Evolutionary conservation across 2,329 filamentous ascomycete genomes (phyloP), one percentile per base, ranked within the genome.

Genomic region (Dactylellina sp.): DNA sequence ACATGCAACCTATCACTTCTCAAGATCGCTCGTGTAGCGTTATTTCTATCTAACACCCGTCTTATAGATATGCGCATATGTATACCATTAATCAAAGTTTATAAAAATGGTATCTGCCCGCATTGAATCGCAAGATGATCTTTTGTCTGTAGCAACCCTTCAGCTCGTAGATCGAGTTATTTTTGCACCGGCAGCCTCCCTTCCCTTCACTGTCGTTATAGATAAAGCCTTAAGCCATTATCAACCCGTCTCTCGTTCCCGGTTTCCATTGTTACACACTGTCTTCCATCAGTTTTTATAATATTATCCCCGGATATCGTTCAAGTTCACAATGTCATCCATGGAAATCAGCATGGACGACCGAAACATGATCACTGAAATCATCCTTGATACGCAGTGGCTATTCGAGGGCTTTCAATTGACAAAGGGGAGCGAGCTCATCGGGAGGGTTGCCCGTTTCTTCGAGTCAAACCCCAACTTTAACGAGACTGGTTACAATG

Each of bases 101-200:
- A 53, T 53, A 53, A 35, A 53, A 53, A 37, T 53, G 14, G 2
- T 37, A 12, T 53, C 14, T 16, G 18, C n/a, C 49, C 49, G 3
- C 49, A 16, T 16, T 28, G n/a, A 22, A 37, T n/a, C 14, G 14
- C 49, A 7, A 25, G 25, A 6, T 7, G 28, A 37, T 35, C 14
- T 18, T 53, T 50, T 37, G 24, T 53, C 14, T 7, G 24, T 32
- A 57, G 16, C 61, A 35, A 6, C 37, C 44, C 42, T n/a, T 16
- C 32, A 65, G 37, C 61, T 65, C 50, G 61, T 65, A 49, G 61
- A 65, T 50, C 61, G 61, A 65, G 50, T 49, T 49, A 39, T 18
- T 39, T 25, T 28, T 16, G 50, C 40, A 40, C 40, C 25, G 49
- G 60, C 49, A 47, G 61, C 4, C 50, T 50, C 39, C n/a, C 40